A percentile compares a stretch with the other conserved stretches of the same genome.
Evolutionary conservation across 805 yeast genomes (phyloP).

Genomic region (Candida bentonensis): DNA sequence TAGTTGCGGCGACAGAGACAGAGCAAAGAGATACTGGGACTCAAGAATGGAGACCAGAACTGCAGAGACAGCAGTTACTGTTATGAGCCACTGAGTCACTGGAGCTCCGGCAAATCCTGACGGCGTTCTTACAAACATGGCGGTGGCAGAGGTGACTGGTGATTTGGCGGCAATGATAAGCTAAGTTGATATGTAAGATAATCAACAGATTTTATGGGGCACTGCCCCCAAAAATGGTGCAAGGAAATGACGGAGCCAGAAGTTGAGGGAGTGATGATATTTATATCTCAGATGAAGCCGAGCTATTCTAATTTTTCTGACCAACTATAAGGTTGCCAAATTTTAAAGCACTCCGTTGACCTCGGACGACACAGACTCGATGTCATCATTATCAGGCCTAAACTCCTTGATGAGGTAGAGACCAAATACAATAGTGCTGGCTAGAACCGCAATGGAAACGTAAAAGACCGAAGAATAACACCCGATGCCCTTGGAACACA

Average conservation of each 20-base stretch:
- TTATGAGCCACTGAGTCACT: slow-evolving; percentile 18
- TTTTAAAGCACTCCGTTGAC: background rate
- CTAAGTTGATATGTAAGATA: background rate
- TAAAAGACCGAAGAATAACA: slow-evolving; percentile 2
- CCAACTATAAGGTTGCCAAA: too few relatives aligned
- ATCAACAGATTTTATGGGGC: background rate
- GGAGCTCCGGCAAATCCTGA: slow-evolving; percentile 26
- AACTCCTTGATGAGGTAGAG: background rate
- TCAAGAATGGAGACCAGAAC: slow-evolving; percentile 23
- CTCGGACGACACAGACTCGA: background rate
- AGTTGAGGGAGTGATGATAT: too few relatives aligned
- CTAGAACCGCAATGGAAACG: background rate
- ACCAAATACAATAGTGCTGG: background rate
- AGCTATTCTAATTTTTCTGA: too few relatives aligned
- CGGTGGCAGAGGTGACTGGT: background rate
- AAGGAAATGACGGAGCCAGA: too few relatives aligned
- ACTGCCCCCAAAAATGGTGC: too few relatives aligned
- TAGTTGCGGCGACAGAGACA: slow-evolving; percentile 23
- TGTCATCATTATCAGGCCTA: background rate
- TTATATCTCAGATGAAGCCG: too few relatives aligned
- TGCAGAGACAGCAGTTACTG: slow-evolving; percentile 17
- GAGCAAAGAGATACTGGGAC: slow-evolving; percentile 23
- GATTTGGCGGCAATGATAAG: background rate
- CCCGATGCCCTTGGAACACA: background rate
- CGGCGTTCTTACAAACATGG: slow-evolving; percentile 25